Evolutionary conservation across 805 yeast species (phyloP).

Genomic region (Naumovozyma castellii): DNA sequence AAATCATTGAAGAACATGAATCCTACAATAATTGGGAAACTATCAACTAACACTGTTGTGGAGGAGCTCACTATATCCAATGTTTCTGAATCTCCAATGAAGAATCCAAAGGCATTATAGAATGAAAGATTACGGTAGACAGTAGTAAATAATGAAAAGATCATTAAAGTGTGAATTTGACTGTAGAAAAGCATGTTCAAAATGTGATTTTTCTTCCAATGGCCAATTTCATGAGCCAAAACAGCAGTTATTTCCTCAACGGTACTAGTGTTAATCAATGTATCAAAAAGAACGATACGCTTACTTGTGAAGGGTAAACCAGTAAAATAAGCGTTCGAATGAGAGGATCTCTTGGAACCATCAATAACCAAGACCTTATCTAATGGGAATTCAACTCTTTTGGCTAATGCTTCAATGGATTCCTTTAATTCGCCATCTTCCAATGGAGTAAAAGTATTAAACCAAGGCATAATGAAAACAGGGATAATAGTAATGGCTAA

Average conservation of each 20-base stretch:
- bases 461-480: conserved; percentile 80
- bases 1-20: conserved; percentile 71
- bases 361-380: conserved; percentile 80
- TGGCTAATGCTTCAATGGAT: conserved; percentile 73
- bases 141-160: conserved; percentile 67
- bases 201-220: conserved; percentile 88
- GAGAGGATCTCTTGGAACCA: conserved; percentile 94
- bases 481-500: conserved; percentile 71
- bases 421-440: conserved; percentile 81
- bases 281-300: conserved; percentile 89
- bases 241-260: conserved; percentile 83
- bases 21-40: conserved; percentile 72
- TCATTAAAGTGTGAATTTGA: conserved; percentile 53
- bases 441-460: conserved; percentile 84
- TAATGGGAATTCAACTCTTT: conserved; percentile 72
- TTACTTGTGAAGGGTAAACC: conserved; percentile 92
- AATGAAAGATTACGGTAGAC: conserved; percentile 74
- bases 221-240: conserved; percentile 97
- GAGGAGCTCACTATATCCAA: conserved; percentile 1
- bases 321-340: conserved; percentile 91
- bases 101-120: conserved; percentile 71
- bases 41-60: conserved; percentile 26
- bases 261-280: conserved; percentile 72
- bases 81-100: conserved; percentile 9
- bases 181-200: conserved; percentile 59